Evolutionary conservation across 179 eudicot species (phyloP), one percentile per base, ranked within the genome.

Genomic region (Camellia oleifera): DNA sequence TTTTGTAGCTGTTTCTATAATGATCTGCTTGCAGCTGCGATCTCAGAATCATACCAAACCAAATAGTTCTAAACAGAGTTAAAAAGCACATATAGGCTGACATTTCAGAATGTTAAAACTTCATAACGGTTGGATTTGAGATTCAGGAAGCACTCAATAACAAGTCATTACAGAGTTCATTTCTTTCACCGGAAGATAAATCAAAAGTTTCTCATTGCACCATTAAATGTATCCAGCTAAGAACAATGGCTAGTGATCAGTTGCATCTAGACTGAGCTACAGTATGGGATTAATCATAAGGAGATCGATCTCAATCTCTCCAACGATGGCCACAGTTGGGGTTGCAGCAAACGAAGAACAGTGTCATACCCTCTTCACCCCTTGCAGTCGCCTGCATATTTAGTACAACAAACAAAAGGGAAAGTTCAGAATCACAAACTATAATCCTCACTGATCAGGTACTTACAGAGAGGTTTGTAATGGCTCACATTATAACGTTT

Each of bases 261-360:
- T 54, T 67, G 65, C 48, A 50, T 77, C 17, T 20, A 60, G 74
- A 20, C 9, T 40, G 74, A 50, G 10, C 15, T 48, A 48, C 42
- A 48, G 58, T 4, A 18, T 3, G 8, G 74, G 3, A 20, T 32
- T 54, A 63, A 23, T 20, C 42, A 10, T 2, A 71, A 45, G 60
- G 11, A 26, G 72, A 12, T 53, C 50, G 48, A 42, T 45, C 60
- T 90, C 82, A 94, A 64, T 93, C 98, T 82, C 97, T 95, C 97
- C 97, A 93, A 70, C 95, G 93, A 79, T 90, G 86, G 75, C 98
- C 97, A 80, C 98, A 95, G 84, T 84, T 93, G 1, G 98, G 97
- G 86, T 95, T 95, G 91, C 97, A 93, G 93, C 98, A 93, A 42
- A 95, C 97, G 23, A 93, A 95, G 90, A 93, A 95, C 85, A 95